These are phyloP conservation scores for Aspergillus cejpii DNA, from an alignment of 2,329 filamentous ascomycete genomes.

Conservation along the genomic window DNA sequence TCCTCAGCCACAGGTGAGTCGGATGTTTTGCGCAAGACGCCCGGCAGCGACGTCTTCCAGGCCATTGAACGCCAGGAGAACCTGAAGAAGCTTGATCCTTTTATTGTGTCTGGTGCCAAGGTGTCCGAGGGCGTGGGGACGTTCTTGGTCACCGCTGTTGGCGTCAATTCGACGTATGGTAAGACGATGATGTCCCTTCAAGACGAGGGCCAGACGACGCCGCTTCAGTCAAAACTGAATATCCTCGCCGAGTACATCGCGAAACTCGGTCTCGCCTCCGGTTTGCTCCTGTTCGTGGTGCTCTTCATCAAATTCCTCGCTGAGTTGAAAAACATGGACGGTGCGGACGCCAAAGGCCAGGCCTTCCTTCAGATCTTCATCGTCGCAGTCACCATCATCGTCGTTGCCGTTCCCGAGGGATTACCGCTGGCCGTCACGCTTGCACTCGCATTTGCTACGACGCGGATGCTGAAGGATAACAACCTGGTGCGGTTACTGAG, in stretches of 20 bases:
- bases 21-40: slow-evolving; percentile 61
- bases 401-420: slow-evolving; percentile 56
- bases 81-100: slow-evolving; percentile 64
- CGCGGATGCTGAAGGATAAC: slow-evolving; percentile 57
- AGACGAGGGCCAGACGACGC: slow-evolving; percentile 70
- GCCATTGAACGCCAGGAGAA: slow-evolving; percentile 56
- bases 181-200: slow-evolving; percentile 73
- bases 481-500: slow-evolving; percentile 55
- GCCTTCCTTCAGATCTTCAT: slow-evolving; percentile 55
- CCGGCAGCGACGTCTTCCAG: slow-evolving; percentile 58
- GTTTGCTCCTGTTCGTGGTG: slow-evolving; percentile 68
- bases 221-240: slow-evolving; percentile 70
- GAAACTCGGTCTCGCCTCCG: slow-evolving; percentile 65
- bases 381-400: slow-evolving; percentile 53
- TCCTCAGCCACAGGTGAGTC: slow-evolving; percentile 72
- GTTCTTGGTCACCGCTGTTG: slow-evolving; percentile 68
- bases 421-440: slow-evolving; percentile 56
- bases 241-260: slow-evolving; percentile 71
- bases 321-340: slow-evolving; percentile 48
- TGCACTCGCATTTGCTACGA: slow-evolving; percentile 57
- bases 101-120: slow-evolving; percentile 73
- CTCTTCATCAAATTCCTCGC: slow-evolving; percentile 72
- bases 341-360: slow-evolving; percentile 49
- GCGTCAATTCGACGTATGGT: slow-evolving; percentile 66
- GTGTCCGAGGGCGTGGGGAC: slow-evolving; percentile 68